Evolutionary conservation across 2,329 filamentous ascomycete genomes (phyloP), one percentile per base, ranked within the genome.

Genomic region (Aspergillus clavatus): DNA sequence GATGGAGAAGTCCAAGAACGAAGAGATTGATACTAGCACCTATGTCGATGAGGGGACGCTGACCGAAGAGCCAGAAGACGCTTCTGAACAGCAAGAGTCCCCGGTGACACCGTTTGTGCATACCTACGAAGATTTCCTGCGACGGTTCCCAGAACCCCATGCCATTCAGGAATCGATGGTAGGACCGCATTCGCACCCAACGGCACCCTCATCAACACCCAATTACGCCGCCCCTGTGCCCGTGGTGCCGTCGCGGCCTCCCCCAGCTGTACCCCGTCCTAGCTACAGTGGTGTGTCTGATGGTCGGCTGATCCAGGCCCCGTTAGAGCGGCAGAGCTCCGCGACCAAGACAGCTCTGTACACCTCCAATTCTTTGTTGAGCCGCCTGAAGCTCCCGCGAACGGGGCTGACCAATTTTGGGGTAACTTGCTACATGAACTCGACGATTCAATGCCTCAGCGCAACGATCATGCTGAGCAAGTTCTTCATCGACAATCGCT

Each of bases 391-490:
- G 65, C 72, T 81, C 56, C 78, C 82, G n/a, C 72, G 74, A 27
- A 86, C 87, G 8, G 90, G 91, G 0, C 75, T 96, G 10, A 72
- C 82, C 47, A 96, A 96, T 56, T 87, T 89, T 31, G 81, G 82
- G 1, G 84, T 86, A 38, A 90, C 86, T 53, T 96, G 91, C 64
- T 96, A 95, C 62, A 89, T 93, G 75, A 96, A 95, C 66, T 84
- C 88, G n/a, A 84, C 84, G 0, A 74, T 97, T 21, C 91, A 97
- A 66, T 86, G 86, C 48, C 72, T 96, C 14, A 86, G 87, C 47
- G 84, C 83, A 1, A 91, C 89, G 1, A 70, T 76, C 7, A 72
- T 76, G 14, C 66, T 84, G 33, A 80, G 78, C 61, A 80, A 60
- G 68, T 81, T 69, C 77, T 95, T 77, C 72, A 79, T 69, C 63